These are phyloP conservation scores for Helianthus tuberosus DNA, from an alignment of 129 eudicot genomes.

Conservation along the genomic window DNA sequence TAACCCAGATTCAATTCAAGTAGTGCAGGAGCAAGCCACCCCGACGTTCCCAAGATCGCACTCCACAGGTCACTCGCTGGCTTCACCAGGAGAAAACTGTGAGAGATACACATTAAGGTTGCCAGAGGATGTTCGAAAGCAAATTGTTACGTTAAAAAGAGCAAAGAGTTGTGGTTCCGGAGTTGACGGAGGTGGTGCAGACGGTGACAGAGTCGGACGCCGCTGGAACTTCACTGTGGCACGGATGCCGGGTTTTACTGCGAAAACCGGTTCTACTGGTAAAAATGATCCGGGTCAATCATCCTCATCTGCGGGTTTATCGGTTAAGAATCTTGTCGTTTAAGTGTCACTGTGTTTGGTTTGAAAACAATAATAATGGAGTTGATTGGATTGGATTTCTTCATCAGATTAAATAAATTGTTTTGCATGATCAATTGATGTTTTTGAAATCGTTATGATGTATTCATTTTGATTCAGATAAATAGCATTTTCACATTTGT, in stretches of 20 bases:
- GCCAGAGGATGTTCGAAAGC: conserved; percentile 48
- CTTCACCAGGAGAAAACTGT: conserved; percentile 36
- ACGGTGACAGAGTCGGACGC: background rate
- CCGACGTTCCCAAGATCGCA: conserved; percentile 41
- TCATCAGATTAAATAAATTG: background rate
- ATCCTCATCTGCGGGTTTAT: conserved; percentile 3
- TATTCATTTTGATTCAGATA: background rate
- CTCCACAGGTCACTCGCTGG: conserved; percentile 58
- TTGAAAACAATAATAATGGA: background rate
- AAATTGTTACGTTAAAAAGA: conserved; percentile 35
- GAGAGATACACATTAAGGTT: conserved; percentile 56
- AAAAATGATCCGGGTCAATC: conserved; percentile 24
- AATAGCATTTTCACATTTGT: background rate
- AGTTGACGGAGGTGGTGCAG: conserved; percentile 12
- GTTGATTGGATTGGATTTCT: background rate
- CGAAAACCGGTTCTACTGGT: conserved; percentile 17
- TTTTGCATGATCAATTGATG: background rate
- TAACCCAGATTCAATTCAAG: background rate
- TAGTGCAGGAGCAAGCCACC: background rate
- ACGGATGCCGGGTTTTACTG: conserved; percentile 10
- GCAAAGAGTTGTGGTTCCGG: conserved; percentile 32
- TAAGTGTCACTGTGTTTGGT: background rate
- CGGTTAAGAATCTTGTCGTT: conserved; percentile 8
- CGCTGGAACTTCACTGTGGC: background rate
- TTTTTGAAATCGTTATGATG: too few relatives aligned